phyloP scores from a whole-genome alignment of 257 asterid species.

The Anisodus tanguticus region DNA sequence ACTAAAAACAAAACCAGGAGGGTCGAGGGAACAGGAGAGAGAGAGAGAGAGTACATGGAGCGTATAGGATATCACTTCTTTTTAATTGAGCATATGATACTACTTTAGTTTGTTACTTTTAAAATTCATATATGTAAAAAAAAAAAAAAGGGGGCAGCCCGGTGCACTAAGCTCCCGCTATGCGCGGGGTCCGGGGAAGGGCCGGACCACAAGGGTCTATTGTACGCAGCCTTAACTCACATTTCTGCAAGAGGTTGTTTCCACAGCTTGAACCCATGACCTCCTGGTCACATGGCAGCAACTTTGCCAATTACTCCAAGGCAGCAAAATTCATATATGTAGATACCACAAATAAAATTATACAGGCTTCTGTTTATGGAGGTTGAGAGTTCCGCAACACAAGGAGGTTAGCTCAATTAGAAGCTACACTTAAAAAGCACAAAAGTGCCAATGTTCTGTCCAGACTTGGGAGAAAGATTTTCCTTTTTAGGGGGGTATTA shows the following conservation, averaged over 20 bases:
- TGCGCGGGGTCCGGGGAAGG: too few relatives aligned
- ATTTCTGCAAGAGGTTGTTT: too few relatives aligned
- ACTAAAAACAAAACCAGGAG: slow-evolving; percentile 1
- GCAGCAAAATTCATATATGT: background rate
- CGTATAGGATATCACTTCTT: background rate
- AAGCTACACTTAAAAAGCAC: background rate
- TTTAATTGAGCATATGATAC: background rate
- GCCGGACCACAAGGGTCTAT: too few relatives aligned
- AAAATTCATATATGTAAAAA: background rate
- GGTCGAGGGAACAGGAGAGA: background rate
- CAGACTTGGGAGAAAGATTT: background rate
- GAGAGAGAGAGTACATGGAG: background rate
- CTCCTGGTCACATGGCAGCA: too few relatives aligned
- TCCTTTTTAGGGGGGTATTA: background rate
- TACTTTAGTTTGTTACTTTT: background rate
- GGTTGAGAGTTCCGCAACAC: slow-evolving; percentile 9
- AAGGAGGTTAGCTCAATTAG: background rate
- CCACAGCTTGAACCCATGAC: too few relatives aligned
- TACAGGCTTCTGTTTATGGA: slow-evolving; percentile 1
- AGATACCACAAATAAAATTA: background rate
- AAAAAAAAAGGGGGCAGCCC: too few relatives aligned
- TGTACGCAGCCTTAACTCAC: too few relatives aligned
- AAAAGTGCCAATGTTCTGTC: background rate
- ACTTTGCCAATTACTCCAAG: too few relatives aligned
- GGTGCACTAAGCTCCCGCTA: too few relatives aligned